A percentile compares a stretch with the other conserved stretches of the same genome.
Conservation (phyloP, 306 rosid genomes). For the Oemleria cerasiformis region DNA sequence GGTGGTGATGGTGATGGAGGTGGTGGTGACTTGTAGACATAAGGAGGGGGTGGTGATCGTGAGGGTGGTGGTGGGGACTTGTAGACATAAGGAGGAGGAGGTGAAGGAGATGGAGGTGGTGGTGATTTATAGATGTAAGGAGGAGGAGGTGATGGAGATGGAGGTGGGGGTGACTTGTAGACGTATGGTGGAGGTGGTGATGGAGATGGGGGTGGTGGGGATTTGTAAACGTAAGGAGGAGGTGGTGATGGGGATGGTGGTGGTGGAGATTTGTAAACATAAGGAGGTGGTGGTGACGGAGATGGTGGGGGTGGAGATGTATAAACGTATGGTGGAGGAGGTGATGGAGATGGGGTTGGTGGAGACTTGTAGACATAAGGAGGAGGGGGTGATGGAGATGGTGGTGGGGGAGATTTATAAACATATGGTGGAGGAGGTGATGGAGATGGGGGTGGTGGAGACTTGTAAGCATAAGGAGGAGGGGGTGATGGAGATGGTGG, state of each 20-base stretch:
- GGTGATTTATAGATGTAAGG: no score
- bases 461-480: slow-evolving; percentile 5
- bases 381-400: not conserved
- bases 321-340: slow-evolving; percentile 1
- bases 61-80: not conserved
- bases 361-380: not conserved
- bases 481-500: not conserved
- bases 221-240: not conserved
- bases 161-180: not conserved
- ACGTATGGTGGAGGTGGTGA: not conserved
- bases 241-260: not conserved
- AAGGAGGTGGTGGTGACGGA: not conserved
- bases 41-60: not conserved
- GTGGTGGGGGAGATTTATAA: not conserved
- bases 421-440: not conserved
- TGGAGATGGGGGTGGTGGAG: slow-evolving; percentile 4
- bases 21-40: slow-evolving; percentile 6
- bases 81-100: not conserved
- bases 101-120: no score
- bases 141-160: not conserved
- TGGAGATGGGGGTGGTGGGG: not conserved
- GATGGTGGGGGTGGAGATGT: slow-evolving; percentile 10
- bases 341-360: not conserved
- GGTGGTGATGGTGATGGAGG: not conserved
- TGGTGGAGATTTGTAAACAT: slow-evolving; percentile 4